Percentiles rank a stretch among this genome's conserved stretches.
Conservation (phyloP, 768 basidiomycete genomes). For the Inosperma sp. region DNA sequence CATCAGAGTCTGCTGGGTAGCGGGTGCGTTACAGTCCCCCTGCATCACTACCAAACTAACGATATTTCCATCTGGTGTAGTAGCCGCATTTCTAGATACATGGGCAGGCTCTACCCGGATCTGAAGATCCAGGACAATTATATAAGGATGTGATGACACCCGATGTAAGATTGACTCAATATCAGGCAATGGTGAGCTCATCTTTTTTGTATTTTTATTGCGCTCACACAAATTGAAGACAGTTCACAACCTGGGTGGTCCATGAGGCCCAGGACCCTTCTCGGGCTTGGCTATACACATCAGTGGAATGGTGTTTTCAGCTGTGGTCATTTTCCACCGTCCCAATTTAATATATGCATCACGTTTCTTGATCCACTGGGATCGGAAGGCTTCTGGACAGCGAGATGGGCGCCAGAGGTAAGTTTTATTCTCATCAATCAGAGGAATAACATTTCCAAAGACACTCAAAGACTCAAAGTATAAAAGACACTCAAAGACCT, state of each 20-base stretch:
- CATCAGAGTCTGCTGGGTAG: constrained; percentile 39
- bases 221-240: constrained; percentile 8
- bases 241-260: constrained; percentile 24
- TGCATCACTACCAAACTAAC: constrained; percentile 32
- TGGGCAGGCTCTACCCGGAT: constrained; percentile 27
- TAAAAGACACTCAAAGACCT: too few relatives aligned
- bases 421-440: constrained; percentile 31
- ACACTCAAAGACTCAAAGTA: too few relatives aligned
- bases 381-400: constrained; percentile 30
- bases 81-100: constrained; percentile 25
- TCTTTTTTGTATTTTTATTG: constrained; percentile 14
- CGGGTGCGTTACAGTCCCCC: constrained; percentile 27
- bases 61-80: constrained; percentile 42
- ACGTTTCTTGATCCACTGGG: constrained; percentile 26
- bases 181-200: constrained; percentile 13
- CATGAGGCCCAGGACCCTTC: constrained; percentile 16
- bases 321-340: constrained; percentile 26
- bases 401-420: constrained; percentile 31
- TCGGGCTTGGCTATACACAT: constrained; percentile 30
- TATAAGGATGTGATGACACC: neutral
- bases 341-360: constrained; percentile 23
- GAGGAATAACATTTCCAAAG: too few relatives aligned
- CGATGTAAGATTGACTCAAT: constrained; percentile 15
- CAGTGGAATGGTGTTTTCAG: constrained; percentile 33
- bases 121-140: neutral